Evolutionary conservation across 2,329 filamentous ascomycete genomes (phyloP), one percentile per base, ranked within the genome.

Genomic region (Westerdykella aurantiaca): DNA sequence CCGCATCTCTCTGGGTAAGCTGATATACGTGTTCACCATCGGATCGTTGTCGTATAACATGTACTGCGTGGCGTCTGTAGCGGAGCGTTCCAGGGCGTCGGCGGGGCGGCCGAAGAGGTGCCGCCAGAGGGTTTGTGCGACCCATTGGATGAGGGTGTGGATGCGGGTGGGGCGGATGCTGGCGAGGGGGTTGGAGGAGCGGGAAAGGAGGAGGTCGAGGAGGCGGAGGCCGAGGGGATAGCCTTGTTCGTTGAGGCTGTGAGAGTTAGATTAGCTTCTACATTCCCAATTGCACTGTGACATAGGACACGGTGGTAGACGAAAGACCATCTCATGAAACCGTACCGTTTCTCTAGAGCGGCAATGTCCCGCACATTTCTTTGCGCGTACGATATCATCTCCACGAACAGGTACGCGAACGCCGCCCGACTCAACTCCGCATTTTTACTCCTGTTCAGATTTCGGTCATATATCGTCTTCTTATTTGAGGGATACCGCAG

Each of bases 21-120:
- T 88, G 63, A 98, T 86, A 72, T 93, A 97, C 50, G 85, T 84
- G 69, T 96, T 97, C 33, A 97, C 91, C 40, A 97, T 77, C 17
- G 93, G 93, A 66, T 97, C 93, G 70, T 98, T 97, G 72, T 98
- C 93, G 58, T 90, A 88, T 58, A 98, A 93, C 91, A 98, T 97
- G 75, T 97, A 98, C 73, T 97, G 91, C 57, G 93, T 88, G 7
- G 88, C 84, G 41, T 89, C 91, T 42, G 83, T 80, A 7, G 86
- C 83, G 46, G 83, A 88, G 71, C 93, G 90, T 72, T 98, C 93
- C 46, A 98, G 82, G 14, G 88, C 86, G 71, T 97, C 91, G 22
- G 93, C 93, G 44, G 90, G 84, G 1, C 91, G 85, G 31, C 81
- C 83, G 69, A 98, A 98, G 39, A 98, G 85, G 68, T 95, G 86